Evolutionary conservation across 495 filamentous ascomycete genomes (phyloP).

Genomic region (Parathielavia appendiculata): DNA sequence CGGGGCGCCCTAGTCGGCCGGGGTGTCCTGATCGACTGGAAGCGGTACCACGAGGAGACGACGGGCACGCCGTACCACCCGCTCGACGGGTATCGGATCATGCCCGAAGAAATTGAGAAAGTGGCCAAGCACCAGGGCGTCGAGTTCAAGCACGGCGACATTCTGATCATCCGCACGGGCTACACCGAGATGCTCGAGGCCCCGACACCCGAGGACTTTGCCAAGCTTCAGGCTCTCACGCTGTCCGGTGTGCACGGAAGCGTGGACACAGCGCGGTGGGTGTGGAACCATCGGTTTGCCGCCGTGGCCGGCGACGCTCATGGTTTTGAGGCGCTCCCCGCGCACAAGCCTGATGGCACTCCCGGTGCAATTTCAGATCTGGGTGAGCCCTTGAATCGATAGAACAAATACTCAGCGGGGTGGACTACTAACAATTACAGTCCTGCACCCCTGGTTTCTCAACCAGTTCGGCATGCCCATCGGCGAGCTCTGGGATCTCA

Average conservation of each 20-base stretch:
- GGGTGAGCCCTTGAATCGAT: slow-evolving; percentile 27
- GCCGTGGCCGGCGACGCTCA: slow-evolving; percentile 49
- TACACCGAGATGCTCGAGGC: slow-evolving; percentile 55
- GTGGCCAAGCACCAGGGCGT: slow-evolving; percentile 55
- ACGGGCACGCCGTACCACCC: slow-evolving; percentile 49
- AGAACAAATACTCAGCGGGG: too few species aligned
- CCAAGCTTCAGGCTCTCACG: slow-evolving; percentile 29
- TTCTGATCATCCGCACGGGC: slow-evolving; percentile 63
- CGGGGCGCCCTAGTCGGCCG: slow-evolving; percentile 51
- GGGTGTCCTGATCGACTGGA: slow-evolving; percentile 54
- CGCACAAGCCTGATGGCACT: slow-evolving; percentile 34
- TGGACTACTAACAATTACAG: slow-evolving; percentile 33
- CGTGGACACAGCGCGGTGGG: slow-evolving; percentile 52
- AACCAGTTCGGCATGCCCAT: slow-evolving; percentile 60
- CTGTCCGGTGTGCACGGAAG: slow-evolving; percentile 45
- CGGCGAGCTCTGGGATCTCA: slow-evolving; percentile 60
- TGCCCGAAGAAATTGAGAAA: slow-evolving; percentile 49
- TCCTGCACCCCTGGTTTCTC: slow-evolving; percentile 59
- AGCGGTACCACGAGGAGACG: slow-evolving; percentile 41
- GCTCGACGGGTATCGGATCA: slow-evolving; percentile 57
- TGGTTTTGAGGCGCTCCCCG: slow-evolving; percentile 44
- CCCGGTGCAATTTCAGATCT: slow-evolving; percentile 24
- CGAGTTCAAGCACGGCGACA: slow-evolving; percentile 55
- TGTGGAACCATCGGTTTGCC: slow-evolving; percentile 52
- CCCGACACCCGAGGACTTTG: slow-evolving; percentile 45